Evolutionary conservation across 805 yeast genomes (phyloP), one percentile per base, ranked within the genome.

Genomic region (Candida nemodendra): DNA sequence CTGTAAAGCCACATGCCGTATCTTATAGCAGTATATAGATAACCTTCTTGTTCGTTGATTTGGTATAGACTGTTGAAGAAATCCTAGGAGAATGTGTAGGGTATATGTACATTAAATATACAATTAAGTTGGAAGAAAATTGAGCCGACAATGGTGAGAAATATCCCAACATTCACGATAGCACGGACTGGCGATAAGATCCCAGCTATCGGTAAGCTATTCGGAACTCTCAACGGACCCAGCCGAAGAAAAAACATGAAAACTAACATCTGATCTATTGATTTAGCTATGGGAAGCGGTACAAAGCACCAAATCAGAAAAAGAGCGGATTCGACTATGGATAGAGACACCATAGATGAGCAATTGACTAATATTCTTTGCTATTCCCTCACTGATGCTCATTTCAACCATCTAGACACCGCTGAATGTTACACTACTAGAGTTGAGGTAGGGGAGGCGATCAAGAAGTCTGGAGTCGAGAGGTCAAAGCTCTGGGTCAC

Each of bases 341-440:
- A n/a, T n/a, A 47, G 42, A 24, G 54, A 45, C 18, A 38, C 55
- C 7, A 31, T 54, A 4, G 61, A 58, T 34, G 65, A 69, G 18
- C 66, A 59, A 6, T 61, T 80, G 27, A 76, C 72, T 4, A 65
- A 69, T 5, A 69, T 76, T 15, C 45, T 79, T 19, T 42, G 56
- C 5, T 53, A 57, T 19, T 80, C 87, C 2, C 52, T 82, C 16
- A 60, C 69, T 2, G 45, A 44, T 24, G 54, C 57, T 12, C 83
- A 84, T 0, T 77, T 73, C 57, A 68, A 61, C 31, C 87, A 80
- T 55, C 59, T 82, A 30, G 89, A 81, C 52, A 77, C 83, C 6
- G 88, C 88, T 1, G 85, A 82, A 47, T 62, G 69, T n/a, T 82
- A 82, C 57, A 69, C 74, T 16, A 81, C 86, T 3, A 76, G 78